Evolutionary conservation across 495 filamentous ascomycete species (phyloP).

Genomic region (Penicillium silybi): DNA sequence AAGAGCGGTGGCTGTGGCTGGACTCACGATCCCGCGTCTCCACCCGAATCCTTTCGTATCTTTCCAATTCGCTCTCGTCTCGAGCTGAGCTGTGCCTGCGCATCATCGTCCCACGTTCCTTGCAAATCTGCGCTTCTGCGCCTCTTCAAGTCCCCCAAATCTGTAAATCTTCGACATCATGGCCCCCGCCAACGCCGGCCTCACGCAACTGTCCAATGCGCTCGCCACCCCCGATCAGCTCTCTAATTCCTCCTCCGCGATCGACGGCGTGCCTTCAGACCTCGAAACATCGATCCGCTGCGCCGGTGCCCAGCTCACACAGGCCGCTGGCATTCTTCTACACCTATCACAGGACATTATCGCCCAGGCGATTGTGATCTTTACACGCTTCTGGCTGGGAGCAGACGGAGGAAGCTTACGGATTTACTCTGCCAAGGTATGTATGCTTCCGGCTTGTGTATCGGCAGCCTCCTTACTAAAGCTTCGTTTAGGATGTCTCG

Average conservation of each 20-base stretch:
- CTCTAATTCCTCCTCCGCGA: constrained; percentile 58
- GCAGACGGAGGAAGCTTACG: constrained; percentile 59
- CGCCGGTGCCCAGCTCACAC: constrained; percentile 68
- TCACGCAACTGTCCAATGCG: constrained; percentile 71
- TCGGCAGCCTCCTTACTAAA: not conserved
- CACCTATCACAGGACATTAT: constrained; percentile 85
- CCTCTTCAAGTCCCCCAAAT: too few species aligned
- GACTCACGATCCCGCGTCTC: constrained; percentile 8
- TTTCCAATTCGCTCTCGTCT: not conserved
- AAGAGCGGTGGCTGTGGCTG: constrained; percentile 34
- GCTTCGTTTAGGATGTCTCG: constrained; percentile 61
- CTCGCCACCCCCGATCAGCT: constrained; percentile 83
- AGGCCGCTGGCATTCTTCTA: constrained; percentile 81
- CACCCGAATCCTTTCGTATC: constrained; percentile 8
- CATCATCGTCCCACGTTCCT: constrained; percentile 11
- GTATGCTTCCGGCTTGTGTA: not conserved
- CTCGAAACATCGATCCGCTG: constrained; percentile 64
- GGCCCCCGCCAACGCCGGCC: constrained; percentile 21
- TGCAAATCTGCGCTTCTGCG: constrained; percentile 1
- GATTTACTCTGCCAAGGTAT: constrained; percentile 54
- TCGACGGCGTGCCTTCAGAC: constrained; percentile 69
- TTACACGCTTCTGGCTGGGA: constrained; percentile 82
- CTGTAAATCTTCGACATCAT: constrained; percentile 10
- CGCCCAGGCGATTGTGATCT: constrained; percentile 81
- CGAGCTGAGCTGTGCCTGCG: constrained; percentile 1